Evolutionary conservation across 1,139 yeast species (phyloP), one percentile per base, ranked within the genome.

Genomic region (Debaryomyces udenii): DNA sequence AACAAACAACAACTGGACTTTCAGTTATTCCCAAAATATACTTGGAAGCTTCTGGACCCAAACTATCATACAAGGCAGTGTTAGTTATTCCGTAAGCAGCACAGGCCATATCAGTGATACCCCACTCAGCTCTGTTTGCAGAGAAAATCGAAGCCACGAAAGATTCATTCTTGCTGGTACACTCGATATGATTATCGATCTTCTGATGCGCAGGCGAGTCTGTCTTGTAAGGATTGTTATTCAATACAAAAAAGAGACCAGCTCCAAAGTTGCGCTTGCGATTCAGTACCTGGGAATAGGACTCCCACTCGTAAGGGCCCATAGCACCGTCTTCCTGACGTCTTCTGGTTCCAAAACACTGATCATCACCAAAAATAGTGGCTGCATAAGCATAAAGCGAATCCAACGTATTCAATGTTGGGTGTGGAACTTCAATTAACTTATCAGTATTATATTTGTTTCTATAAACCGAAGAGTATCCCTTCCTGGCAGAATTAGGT

Each of bases 211-310:
- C 56, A 16, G 53, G 55, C 15, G 58, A 55, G 11, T 61, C 53
- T 22, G 66, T 56, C 37, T 59, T 61, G 53, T 51, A 72, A 46
- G 75, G 68, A 48, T 74, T 76, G 45, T 70, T 66, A 29, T 59
- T 57, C 40, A 81, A 74, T n/a, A 78, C 59, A 36, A 78, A 70
- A 49, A 81, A 69, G 23, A 86, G 53, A 9, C 94, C 95, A 2
- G 87, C 66, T 4, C 90, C 94, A 34, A 86, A 66, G 39, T 76
- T 62, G 38, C 63, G 60, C 41, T 77, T 72, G 39, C 82, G 67
- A 34, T 56, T 48, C 23, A 65, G 62, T 7, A 78, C 66, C 31
- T 69, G 58, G 9, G 48, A 50, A 54, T 73, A 83, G 6, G 76
- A 59, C 47, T 75, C 68, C 62, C 69, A 86, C 24, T 64, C 64